phyloP scores from a whole-genome alignment of 208 protist genomes.

The Porcisia hertigi region DNA sequence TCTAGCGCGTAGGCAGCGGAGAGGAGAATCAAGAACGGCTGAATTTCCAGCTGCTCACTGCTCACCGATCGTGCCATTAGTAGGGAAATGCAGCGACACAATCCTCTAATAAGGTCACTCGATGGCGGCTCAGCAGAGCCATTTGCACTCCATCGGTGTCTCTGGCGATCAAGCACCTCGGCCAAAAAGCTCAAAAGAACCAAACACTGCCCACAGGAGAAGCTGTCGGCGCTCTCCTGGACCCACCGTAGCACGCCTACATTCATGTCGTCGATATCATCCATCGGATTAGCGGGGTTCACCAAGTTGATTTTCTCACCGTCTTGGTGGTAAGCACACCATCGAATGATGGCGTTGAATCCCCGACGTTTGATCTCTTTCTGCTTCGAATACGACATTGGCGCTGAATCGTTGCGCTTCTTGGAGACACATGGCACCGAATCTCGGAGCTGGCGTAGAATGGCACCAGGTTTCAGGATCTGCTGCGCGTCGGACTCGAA shows the following conservation, averaged over 20 bases:
- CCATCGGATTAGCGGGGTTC: background rate
- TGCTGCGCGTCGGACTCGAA: background rate
- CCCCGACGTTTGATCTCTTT: slow-evolving; percentile 52
- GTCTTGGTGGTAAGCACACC: slow-evolving; percentile 69
- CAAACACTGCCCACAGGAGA: slow-evolving; percentile 79
- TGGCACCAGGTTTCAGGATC: background rate
- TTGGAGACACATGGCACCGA: background rate
- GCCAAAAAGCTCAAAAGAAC: slow-evolving; percentile 72
- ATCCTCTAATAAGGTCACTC: background rate
- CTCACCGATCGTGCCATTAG: slow-evolving; percentile 20
- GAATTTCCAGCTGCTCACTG: slow-evolving; percentile 66
- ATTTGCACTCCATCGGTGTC: background rate
- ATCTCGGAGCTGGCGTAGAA: slow-evolving; percentile 7
- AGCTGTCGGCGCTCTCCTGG: slow-evolving; percentile 24
- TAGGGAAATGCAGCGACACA: slow-evolving; percentile 24
- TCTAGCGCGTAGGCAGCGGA: slow-evolving; percentile 62
- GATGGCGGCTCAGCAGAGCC: background rate
- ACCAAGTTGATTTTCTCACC: background rate
- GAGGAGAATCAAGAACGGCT: slow-evolving; percentile 65
- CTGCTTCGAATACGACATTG: slow-evolving; percentile 8
- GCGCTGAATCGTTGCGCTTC: background rate
- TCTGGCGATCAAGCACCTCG: slow-evolving; percentile 45
- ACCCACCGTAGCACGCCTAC: slow-evolving; percentile 63
- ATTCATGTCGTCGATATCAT: slow-evolving; percentile 31
- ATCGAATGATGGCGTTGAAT: slow-evolving; percentile 65